Evolutionary conservation across 2,329 filamentous ascomycete genomes (phyloP), one percentile per base, ranked within the genome.

Genomic region (Emmonsiellopsis sp.): DNA sequence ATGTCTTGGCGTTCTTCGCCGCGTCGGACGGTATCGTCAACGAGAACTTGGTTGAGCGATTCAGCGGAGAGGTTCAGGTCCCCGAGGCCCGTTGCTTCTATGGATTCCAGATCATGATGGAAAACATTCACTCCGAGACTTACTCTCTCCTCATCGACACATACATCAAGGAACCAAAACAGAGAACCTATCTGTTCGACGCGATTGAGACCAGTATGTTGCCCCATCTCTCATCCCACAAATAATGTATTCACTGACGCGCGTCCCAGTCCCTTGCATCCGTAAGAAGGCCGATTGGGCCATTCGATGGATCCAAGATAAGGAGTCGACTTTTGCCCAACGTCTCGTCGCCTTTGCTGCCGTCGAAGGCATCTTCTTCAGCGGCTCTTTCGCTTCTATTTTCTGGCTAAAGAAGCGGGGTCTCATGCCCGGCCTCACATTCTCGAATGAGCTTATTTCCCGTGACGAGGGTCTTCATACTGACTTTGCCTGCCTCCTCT

Each of bases 341-440:
- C 91, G 93, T 65, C 85, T 98, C 14, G 86, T 98, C 59, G 93
- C 93, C 61, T 98, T 98, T 65, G 93, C 93, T 60, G 93, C 93
- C 44, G 91, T 98, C 52, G 93, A 98, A 78, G 93, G 93, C 69
- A 98, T 98, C 77, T 98, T 98, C 85, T 98, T 98, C 84, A 93
- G 87, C 63, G 93, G 93, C 59, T 95, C 93, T 27, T 98, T 98
- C 66, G 93, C 93, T 3, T 94, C 93, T 62, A 97, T 98, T 77
- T 98, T 98, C 82, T 98, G 93, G 93, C 81, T 98, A 68, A 98
- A 97, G 88, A 98, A 98, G 86, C 93, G 94, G 72, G 93, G 93
- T 63, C 84, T 98, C 62, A 98, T 98, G 93, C 87, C 93, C 47
- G 93, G 93, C 64, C 82, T 98, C 58, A 97, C 93, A 63, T 98